Evolutionary conservation across 495 filamentous ascomycete genomes (phyloP), one percentile per base, ranked within the genome.

Genomic region (Ramalina intermedia): DNA sequence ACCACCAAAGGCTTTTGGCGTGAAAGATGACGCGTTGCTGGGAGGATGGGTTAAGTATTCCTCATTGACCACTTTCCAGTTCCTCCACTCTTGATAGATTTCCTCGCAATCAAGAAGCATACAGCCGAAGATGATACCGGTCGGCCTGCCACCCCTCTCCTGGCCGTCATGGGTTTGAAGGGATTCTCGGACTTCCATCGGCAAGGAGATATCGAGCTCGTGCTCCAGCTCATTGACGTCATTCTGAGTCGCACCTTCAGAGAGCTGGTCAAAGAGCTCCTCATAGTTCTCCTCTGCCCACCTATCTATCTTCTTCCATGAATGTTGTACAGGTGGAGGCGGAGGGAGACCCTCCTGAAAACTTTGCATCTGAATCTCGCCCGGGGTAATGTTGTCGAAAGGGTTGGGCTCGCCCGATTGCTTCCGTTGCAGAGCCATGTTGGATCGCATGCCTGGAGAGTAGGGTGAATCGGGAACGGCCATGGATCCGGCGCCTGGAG

Each of bases 101-200:
- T 99, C 91, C 62, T 99, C 91, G 62, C 91, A 99, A 59, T 99
- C 91, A 41, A 99, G 75, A 40, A 96, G 70, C 91, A 99, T 99
- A 58, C 74, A 79, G 36, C 88, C 76, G 61, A 99, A 96, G 37
- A 99, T 78, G 48, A 96, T 79, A 51, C 91, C 91, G 0, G 91
- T 96, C 1, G 91, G 91, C 49, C 75, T 73, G 47, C 91, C 91
- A 38, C 85, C 85, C 41, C 93, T 82, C 65, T 99, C 91, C 66
- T 99, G 91, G 2, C 91, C 91, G 60, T 99, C 91, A 61, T 99
- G 93, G 26, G 85, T 61, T 68, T 82, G 77, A 55, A 96, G 64
- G 11, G 93, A 96, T 58, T 99, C 88, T 45, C 91, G 82, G 40
- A 99, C 78, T 57, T 99, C 91, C 63, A 88, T 76, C 4, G 91